A percentile compares a stretch with the other conserved stretches of the same genome.
Evolutionary conservation across 768 basidiomycete genomes (phyloP).

Genomic region (Agaricus sinodeliciosus): DNA sequence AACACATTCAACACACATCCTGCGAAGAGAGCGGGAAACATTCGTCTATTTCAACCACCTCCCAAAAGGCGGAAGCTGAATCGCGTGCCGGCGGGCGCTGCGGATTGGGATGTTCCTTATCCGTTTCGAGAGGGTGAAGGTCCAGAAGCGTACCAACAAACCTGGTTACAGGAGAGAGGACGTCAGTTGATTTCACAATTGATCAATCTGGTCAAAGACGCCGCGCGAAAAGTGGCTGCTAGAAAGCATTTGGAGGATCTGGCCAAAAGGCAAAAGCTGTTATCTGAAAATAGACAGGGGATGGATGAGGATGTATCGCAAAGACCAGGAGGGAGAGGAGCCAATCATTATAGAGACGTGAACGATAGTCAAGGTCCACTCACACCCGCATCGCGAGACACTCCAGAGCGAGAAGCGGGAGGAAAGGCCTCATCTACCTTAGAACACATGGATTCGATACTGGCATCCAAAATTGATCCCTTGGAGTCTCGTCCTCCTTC

Average conservation of each 20-base stretch:
- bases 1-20: background rate
- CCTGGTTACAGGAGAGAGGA: conserved; percentile 60
- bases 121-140: conserved; percentile 71
- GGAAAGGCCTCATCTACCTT: background rate
- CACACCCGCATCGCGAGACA: background rate
- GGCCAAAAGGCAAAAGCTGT: conserved; percentile 16
- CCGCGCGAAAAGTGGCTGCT: conserved; percentile 54
- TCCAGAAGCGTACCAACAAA: conserved; percentile 53
- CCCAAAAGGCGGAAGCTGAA: conserved; percentile 58
- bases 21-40: background rate
- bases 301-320: background rate
- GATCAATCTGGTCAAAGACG: conserved; percentile 50
- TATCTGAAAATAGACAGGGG: conserved; percentile 8
- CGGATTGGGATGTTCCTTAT: conserved; percentile 79
- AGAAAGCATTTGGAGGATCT: conserved; percentile 32
- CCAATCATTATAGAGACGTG: conserved; percentile 2
- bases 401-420: background rate
- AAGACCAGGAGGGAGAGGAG: conserved; percentile 1
- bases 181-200: conserved; percentile 59
- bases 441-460: background rate
- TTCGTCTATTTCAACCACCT: conserved; percentile 17
- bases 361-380: background rate
- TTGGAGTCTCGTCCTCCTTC: background rate
- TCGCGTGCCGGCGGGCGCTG: conserved; percentile 71
- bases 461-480: background rate